Base-by-base conservation (phyloP, 1,284 basidiomycete species). In the Ceratobasidium sp. region DNA sequence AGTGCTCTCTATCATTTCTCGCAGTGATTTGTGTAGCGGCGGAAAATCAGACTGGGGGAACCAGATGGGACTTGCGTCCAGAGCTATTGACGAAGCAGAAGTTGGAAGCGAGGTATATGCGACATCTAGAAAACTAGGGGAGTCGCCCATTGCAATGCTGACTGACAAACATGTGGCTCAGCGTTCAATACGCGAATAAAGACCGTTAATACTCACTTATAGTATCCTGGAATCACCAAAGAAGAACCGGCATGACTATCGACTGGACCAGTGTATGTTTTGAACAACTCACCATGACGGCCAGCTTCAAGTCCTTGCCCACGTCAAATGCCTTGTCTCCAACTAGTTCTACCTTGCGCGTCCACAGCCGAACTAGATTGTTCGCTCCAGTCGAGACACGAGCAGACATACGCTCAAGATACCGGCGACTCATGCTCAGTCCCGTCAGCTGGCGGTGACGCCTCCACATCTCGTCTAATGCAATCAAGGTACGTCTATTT, bases 371-470 rank as follows among this genome's bases (percentile, higher is more conserved):
- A n/a, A 46, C 73, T 8, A 75, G 60, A 27, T 44, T 50, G 27
- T 55, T 65, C 12, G 73, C 73, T 16, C 6, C 73, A 38, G 46
- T 20, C 12, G 50, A 35, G 38, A 75, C 65, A 20, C 62, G 73
- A 35, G 7, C 33, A 7, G 73, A 65, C 62, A 75, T 75, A 23
- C 62, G 60, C 30, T 41, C 60, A 6, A 75, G 73, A 30, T 75
- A 75, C 16, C 62, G 48, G 16, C 52, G 44, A n/a, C 62, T 65
- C 73, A 75, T 75, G 50, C 73, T 75, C 14, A 62, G 73, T 10
- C 73, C 73, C 41, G 62, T 54, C 12, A 75, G 50, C 4, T 60
- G 73, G 3, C 73, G 73, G 27, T 75, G 73, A 0, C 50, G 27
- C 33, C 44, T 65, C 73, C 73, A 75, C 46, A 62, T 66, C 18